Evolutionary conservation across 1,284 basidiomycete species (phyloP), one percentile per base, ranked within the genome.

Genomic region (Vanrija sp.): DNA sequence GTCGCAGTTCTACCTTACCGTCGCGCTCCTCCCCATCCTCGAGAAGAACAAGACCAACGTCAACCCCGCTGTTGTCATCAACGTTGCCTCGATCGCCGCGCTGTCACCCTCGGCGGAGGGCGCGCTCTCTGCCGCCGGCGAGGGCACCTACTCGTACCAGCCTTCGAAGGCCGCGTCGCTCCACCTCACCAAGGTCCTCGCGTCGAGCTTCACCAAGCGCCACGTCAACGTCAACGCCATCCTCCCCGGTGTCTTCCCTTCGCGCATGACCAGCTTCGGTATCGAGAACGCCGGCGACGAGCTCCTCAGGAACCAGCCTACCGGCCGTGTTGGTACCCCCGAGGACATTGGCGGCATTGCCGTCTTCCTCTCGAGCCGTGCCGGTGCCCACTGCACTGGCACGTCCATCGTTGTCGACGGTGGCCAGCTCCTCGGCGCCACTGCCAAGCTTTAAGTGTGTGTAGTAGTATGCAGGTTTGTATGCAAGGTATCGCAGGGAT

Each of bases 331-430:
- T 9, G 71, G 71, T 23, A 42, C 59, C 16, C 64, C 64, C 34
- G 65, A 66, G 55, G 71, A 73, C 61, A 73, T 73, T 43, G 69
- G 63, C 18, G 69, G 67, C 10, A 65, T 67, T 10, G 64, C 65
- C 19, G 18, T 73, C 21, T 57, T 71, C 58, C 55, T 69, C 6
- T 65, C 61, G 0, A 61, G 59, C 16, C 56, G 60, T 6, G 69
- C 65, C 0, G 71, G 69, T 23, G 58, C 60, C 2, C 70, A 73
- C 58, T 67, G 64, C 60, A 66, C 69, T 38, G 64, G 67, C 19
- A 65, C 69, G 2, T 56, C 54, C n/a, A 29, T 67, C 16, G 57
- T 57, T 39, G 56, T 67, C 23, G 66, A 67, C 55, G 66, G 66
- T 9, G 66, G 66, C 5, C 28, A 10, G 26, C 16, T 44, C 34